Percentiles rank a stretch among this genome's conserved stretches.
Conservation (phyloP, 169 alveolate species). For the Cryptosporidium ryanae region DNA sequence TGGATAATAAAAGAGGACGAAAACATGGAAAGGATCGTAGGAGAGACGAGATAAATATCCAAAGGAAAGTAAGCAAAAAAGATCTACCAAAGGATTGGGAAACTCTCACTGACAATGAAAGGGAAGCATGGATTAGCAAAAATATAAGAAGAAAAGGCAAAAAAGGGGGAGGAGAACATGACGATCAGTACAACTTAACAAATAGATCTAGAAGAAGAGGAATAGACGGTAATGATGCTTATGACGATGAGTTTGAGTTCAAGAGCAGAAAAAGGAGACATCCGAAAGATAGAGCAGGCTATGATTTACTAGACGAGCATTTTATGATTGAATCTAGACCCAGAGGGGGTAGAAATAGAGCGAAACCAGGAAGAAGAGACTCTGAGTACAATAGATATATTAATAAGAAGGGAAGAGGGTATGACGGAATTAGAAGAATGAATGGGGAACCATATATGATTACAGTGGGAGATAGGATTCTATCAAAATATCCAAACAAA, state of each 20-base stretch:
- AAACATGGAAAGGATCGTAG: not conserved
- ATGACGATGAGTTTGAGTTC: not conserved
- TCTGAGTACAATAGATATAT: not conserved
- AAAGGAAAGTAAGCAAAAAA: not conserved
- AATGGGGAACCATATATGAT: conserved; percentile 48
- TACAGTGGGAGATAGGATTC: conserved; percentile 49
- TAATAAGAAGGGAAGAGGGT: conserved; percentile 27
- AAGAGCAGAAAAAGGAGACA: not conserved
- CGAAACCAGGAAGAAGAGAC: not conserved
- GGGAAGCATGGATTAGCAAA: conserved; percentile 25
- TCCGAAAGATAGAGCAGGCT: not conserved
- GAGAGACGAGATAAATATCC: not conserved
- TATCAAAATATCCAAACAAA: conserved; percentile 31
- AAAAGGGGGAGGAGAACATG: not conserved
- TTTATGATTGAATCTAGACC: not conserved
- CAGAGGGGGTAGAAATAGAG: conserved; percentile 18
- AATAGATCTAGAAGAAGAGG: conserved; percentile 8
- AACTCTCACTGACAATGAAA: conserved; percentile 29
- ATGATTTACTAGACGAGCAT: not conserved
- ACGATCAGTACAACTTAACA: not conserved
- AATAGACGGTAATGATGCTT: not conserved
- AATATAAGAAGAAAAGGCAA: conserved; percentile 1
- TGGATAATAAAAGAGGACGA: conserved; percentile 5
- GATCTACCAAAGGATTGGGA: conserved; percentile 35
- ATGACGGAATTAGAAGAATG: conserved; percentile 25